Percentiles rank a stretch among this genome's conserved stretches.
Conservation (phyloP, 208 protist genomes). For the Wallacemonas collosoma region DNA sequence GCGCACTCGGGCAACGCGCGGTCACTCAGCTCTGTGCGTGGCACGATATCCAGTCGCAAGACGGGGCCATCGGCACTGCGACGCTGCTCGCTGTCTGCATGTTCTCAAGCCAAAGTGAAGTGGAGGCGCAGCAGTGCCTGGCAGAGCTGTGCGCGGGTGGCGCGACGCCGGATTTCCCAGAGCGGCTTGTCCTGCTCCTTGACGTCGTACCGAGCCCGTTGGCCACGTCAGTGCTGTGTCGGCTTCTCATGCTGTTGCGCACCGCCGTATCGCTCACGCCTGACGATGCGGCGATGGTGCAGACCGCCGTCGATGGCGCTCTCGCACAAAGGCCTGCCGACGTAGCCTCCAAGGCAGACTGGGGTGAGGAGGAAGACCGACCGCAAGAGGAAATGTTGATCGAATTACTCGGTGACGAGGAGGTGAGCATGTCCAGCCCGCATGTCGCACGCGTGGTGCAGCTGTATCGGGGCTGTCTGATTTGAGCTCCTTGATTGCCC, state of each 20-base stretch:
- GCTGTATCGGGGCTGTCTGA: conserved; percentile 30
- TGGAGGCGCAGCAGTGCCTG: conserved; percentile 15
- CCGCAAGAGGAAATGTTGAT: conserved; percentile 55
- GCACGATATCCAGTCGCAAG: conserved; percentile 45
- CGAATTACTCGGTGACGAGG: conserved; percentile 65
- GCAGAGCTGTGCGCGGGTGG: conserved; percentile 10
- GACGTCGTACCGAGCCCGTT: conserved; percentile 61
- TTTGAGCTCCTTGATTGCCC: background rate
- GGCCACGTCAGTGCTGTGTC: conserved; percentile 24
- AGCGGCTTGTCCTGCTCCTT: conserved; percentile 68
- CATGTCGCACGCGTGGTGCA: conserved; percentile 46
- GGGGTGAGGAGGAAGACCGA: conserved; percentile 24
- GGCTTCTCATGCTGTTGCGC: conserved; percentile 24
- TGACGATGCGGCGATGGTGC: conserved; percentile 46
- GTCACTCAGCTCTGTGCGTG: conserved; percentile 17
- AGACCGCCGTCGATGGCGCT: conserved; percentile 28
- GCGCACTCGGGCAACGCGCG: conserved; percentile 19
- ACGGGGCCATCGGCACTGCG: conserved; percentile 25
- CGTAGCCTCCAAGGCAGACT: conserved; percentile 19
- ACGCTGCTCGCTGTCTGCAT: conserved; percentile 14
- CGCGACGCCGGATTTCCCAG: conserved; percentile 27
- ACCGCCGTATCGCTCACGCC: conserved; percentile 15
- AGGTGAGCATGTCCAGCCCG: conserved; percentile 25
- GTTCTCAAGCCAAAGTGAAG: background rate
- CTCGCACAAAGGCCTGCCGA: background rate